Base-by-base conservation (phyloP, 2,329 filamentous ascomycete genomes). In the Penicillium decumbens region DNA sequence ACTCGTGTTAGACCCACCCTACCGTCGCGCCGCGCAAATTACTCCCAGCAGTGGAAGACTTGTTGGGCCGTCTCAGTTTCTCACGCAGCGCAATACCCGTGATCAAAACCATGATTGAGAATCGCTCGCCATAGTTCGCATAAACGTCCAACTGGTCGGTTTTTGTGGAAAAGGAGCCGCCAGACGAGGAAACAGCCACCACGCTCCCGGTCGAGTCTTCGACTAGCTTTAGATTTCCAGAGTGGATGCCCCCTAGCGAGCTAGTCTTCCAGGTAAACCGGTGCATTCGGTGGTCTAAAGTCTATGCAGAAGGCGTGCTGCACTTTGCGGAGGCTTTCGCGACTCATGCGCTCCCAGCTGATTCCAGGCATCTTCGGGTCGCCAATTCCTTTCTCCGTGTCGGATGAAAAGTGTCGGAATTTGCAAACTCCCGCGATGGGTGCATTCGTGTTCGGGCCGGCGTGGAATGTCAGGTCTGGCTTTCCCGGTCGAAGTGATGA, bases 211-310 rank as follows among this genome's bases (percentile, higher is more conserved):
- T 65, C 7, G 54, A 48, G 43, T 66, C 64, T 15, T 71, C 61
- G 13, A 69, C 54, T n/a, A 72, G 50, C 47, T 72, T 69, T 50
- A 60, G 63, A 45, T 67, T 69, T 15, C 54, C 55, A 3, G 41
- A 38, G 27, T 58, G 62, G 20, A 62, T 52, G n/a, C 33, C 45
- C 7, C 63, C 66, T n/a, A 65, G 59, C 6, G 53, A 55, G 28
- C 57, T 60, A 1, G 67, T 70, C 35, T 55, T 68, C 69, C 69
- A 71, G 13, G 62, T 47, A 41, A 70, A 71, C 6, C 51, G 58
- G 15, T 53, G 58, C 24, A 51, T 40, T 37, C 47, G 12, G 18
- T 27, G 23, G 45, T 54, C 41, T 1, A 1, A 65, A 9, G 3
- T 56, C 56, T 37, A 65, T 59, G 20, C 65, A 58, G 48, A 66